Conservation (phyloP, 2,329 filamentous ascomycete species). For the Sporothrix luriei region DNA sequence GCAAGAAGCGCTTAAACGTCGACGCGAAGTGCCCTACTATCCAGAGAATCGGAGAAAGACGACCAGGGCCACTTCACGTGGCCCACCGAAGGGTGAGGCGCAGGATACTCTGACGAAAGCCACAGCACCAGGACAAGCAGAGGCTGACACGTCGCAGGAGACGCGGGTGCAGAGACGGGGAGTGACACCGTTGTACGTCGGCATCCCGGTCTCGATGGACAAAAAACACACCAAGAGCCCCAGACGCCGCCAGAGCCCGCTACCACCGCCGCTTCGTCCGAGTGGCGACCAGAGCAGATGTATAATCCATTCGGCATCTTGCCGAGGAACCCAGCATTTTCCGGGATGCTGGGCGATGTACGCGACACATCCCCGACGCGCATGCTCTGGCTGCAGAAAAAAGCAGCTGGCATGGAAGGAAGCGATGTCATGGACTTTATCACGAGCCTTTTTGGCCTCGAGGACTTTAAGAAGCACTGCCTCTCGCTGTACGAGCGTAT, state of each 20-base stretch:
- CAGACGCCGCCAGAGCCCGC: background rate
- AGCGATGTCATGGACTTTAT: constrained; percentile 18
- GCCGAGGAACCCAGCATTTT: background rate
- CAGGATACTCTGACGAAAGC: background rate
- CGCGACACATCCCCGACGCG: constrained; percentile 4
- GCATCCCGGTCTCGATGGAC: background rate
- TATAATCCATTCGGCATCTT: constrained; percentile 5
- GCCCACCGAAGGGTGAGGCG: background rate
- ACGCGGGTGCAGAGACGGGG: background rate
- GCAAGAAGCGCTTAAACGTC: too few species aligned
- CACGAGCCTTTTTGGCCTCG: constrained; percentile 7
- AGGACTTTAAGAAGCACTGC: background rate
- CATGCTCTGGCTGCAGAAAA: constrained; percentile 4
- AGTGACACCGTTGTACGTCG: background rate
- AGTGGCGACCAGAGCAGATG: constrained; percentile 6
- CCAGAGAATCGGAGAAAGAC: background rate
- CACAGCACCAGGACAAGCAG: background rate
- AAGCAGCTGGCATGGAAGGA: background rate
- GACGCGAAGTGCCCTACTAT: too few species aligned
- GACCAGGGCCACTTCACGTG: background rate
- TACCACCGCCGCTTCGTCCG: background rate
- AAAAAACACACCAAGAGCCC: constrained; percentile 3
- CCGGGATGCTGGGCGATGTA: background rate
- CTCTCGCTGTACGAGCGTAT: background rate
- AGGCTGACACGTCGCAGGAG: background rate